Base-by-base conservation (phyloP, 305 asterid genomes). In the Plantago lanceolata region DNA sequence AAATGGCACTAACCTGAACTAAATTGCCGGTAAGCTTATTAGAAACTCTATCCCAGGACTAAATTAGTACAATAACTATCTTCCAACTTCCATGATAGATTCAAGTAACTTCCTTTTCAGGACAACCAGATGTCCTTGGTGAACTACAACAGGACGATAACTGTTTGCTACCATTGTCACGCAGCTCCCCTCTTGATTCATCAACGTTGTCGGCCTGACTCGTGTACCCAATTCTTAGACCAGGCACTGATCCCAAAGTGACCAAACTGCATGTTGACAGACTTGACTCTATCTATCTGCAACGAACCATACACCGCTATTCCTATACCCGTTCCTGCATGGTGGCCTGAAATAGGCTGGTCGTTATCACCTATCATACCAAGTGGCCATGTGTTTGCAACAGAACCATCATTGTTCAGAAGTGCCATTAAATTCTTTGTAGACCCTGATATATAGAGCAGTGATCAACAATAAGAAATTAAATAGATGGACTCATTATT, bases 381-480 rank as follows among this genome's bases (percentile, higher is more conserved):
- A 59, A 80, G 89, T 51, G 99, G 99, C 99, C 99, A 94, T 15
- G 97, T 96, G 81, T 86, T 94, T 0, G 96, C 95, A 70, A 92
- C 98, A 48, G 98, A 86, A 68, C 96, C 98, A 74, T 92, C 98
- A 45, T 78, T 67, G 65, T 92, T 92, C 75, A 89, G 52, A 68
- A 92, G 88, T 50, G 93, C 98, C 98, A 91, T 90, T 82, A 90
- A 67, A 69, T 85, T 94, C 82, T 96, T 77, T 8, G 73, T 71
- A 57, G 96, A 90, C 28, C 59, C 59, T 55, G 19, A 50, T 50
- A n/a, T n/a, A n/a, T n/a, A 50, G 20, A 4, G 4, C 12, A 54
- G 59, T 24, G 11, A 33, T 33, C 40, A 33, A 33, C 40, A 5
- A 33, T 33, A 6, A 33, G 9, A 5, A 33, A 33, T 33, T 33